Conservation (phyloP, 176 grass and related monocot species). For the Pharus latifolius region DNA sequence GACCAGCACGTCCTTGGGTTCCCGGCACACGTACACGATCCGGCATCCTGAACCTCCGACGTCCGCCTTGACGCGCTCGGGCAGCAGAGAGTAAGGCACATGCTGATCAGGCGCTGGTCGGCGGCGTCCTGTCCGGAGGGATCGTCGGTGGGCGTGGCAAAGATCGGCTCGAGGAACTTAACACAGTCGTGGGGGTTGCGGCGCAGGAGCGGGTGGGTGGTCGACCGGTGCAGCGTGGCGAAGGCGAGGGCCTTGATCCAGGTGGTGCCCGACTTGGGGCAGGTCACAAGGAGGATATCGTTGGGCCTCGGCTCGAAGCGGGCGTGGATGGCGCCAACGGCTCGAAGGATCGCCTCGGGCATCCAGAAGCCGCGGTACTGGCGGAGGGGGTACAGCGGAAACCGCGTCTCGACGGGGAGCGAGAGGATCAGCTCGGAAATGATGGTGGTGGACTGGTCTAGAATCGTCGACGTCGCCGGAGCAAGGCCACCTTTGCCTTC, state of each 20-base stretch:
- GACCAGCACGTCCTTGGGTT: slow-evolving; percentile 27
- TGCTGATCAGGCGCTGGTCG: too few species aligned
- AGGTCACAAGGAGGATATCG: slow-evolving; percentile 18
- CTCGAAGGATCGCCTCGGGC: neutral
- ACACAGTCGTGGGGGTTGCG: slow-evolving; percentile 18
- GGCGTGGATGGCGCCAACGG: neutral
- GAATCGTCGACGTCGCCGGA: too few species aligned
- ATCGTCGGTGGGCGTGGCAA: too few species aligned
- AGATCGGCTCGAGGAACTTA: slow-evolving; percentile 5
- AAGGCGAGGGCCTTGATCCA: slow-evolving; percentile 30
- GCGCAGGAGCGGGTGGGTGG: slow-evolving; percentile 13
- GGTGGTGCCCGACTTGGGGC: slow-evolving; percentile 35
- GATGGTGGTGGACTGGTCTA: too few species aligned
- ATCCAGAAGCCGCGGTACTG: neutral
- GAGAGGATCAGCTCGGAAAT: too few species aligned
- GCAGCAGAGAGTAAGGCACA: slow-evolving; percentile 14
- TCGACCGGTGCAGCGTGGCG: neutral
- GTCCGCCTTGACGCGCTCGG: neutral
- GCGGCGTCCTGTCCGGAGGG: too few species aligned
- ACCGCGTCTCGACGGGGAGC: neutral
- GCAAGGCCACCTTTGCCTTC: too few species aligned
- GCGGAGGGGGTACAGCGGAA: neutral
- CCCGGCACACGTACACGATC: slow-evolving; percentile 10
- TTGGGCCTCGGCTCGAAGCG: neutral
- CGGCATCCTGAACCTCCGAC: neutral